These are phyloP conservation scores for Acorus calamus DNA, from an alignment of 106 monocot genomes.

Conservation along the genomic window DNA sequence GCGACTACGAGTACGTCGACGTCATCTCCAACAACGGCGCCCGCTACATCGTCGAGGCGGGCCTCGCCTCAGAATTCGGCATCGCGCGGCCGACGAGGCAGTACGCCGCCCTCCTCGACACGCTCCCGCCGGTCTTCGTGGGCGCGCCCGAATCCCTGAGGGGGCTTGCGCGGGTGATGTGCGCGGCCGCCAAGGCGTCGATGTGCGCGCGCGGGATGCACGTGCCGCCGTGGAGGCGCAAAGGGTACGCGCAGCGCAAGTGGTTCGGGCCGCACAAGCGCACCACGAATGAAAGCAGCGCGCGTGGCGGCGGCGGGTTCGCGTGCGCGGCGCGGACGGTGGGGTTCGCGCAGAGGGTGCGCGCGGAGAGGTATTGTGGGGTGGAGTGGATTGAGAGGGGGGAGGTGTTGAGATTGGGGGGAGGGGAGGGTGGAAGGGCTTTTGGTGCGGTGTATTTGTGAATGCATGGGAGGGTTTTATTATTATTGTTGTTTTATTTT, in stretches of 20 bases:
- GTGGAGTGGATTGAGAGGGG: too few relatives aligned
- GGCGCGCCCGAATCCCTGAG: conserved; percentile 23
- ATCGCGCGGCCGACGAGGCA: conserved; percentile 52
- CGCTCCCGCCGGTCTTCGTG: conserved; percentile 36
- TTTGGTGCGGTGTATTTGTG: too few relatives aligned
- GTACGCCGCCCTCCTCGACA: conserved; percentile 23
- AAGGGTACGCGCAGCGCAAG: conserved; percentile 43
- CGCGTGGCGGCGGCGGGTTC: not conserved
- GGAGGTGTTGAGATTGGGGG: too few relatives aligned
- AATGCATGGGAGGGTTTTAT: too few relatives aligned
- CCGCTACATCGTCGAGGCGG: conserved; percentile 53
- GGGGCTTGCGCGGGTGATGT: conserved; percentile 33
- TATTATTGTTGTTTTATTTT: too few relatives aligned
- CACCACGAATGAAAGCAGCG: not conserved
- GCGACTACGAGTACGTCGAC: conserved; percentile 62
- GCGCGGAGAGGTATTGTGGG: too few relatives aligned
- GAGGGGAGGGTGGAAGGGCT: too few relatives aligned
- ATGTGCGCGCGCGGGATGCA: conserved; percentile 55
- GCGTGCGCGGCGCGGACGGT: not conserved
- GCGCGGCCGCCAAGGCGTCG: conserved; percentile 40
- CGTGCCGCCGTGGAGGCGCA: conserved; percentile 60
- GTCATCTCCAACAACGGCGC: conserved; percentile 13
- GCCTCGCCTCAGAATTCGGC: conserved; percentile 41
- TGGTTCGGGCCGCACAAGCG: conserved; percentile 42
- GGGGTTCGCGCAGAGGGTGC: not conserved